These are phyloP conservation scores for Naumovozyma dairenensis DNA, from an alignment of 805 yeast genomes.

Conservation along the genomic window DNA sequence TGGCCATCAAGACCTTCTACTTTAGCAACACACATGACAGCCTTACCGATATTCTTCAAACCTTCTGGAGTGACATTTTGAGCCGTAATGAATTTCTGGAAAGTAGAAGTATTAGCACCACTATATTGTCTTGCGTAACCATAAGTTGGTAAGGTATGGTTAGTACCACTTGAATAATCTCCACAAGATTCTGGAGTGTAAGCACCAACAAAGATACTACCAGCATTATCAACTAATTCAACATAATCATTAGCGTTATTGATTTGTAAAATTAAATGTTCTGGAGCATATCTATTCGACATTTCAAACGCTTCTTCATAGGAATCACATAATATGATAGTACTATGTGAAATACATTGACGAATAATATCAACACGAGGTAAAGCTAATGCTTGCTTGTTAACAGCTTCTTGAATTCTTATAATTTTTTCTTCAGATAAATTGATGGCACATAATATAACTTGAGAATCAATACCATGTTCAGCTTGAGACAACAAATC, in stretches of 20 bases:
- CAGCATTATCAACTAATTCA: constrained; percentile 76
- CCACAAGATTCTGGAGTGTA: constrained; percentile 97
- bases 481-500: constrained; percentile 97
- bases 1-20: constrained; percentile 97
- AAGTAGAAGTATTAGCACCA: constrained; percentile 93
- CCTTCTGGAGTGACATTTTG: constrained; percentile 87
- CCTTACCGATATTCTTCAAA: constrained; percentile 79
- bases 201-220: constrained; percentile 92
- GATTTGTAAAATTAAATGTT: constrained; percentile 88
- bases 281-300: constrained; percentile 93
- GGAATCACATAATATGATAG: constrained; percentile 57
- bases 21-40: constrained; percentile 90
- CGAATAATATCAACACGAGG: constrained; percentile 93
- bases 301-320: constrained; percentile 77
- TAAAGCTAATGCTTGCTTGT: constrained; percentile 68
- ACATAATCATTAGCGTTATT: constrained; percentile 69
- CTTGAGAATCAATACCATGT: constrained; percentile 98
- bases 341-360: constrained; percentile 85
- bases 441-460: constrained; percentile 75
- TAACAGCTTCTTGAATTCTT: constrained; percentile 73
- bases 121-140: constrained; percentile 97
- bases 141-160: constrained; percentile 96
- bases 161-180: constrained; percentile 95
- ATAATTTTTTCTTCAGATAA: constrained; percentile 50
- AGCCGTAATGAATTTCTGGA: constrained; percentile 89